Evolutionary conservation across 306 rosid species (phyloP).

Genomic region (Rosa persica): DNA sequence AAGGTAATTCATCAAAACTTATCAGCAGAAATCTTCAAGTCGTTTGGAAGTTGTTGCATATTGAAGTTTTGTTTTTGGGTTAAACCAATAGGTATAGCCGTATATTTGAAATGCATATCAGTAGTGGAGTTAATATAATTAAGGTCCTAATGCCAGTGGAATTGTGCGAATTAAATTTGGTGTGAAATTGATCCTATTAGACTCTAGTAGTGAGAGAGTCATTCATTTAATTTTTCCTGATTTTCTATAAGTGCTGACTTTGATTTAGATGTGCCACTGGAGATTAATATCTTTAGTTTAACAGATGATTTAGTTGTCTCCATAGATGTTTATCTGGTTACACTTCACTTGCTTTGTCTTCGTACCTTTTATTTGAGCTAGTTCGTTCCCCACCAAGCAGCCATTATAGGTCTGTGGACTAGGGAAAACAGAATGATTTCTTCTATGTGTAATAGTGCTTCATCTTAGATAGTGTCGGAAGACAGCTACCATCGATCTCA

Average conservation of each 20-base stretch:
- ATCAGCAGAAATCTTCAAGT: neutral
- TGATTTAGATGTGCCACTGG: too few relatives aligned
- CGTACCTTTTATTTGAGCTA: neutral
- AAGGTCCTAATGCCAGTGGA: neutral
- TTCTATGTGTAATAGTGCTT: neutral
- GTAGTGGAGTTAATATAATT: neutral
- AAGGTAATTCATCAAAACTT: slow-evolving; percentile 16
- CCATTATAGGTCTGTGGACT: neutral
- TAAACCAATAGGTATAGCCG: too few relatives aligned
- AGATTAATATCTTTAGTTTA: too few relatives aligned
- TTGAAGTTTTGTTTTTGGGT: neutral
- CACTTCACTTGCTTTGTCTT: neutral
- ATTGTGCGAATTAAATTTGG: neutral
- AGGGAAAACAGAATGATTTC: neutral
- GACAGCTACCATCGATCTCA: neutral
- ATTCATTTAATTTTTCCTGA: neutral
- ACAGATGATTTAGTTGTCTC: too few relatives aligned
- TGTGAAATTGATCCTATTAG: neutral
- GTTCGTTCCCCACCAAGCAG: neutral
- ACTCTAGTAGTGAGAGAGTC: neutral
- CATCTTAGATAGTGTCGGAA: neutral
- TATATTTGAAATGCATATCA: neutral
- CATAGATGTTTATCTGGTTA: neutral
- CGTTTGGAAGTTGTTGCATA: too few relatives aligned
- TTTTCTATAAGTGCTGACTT: neutral